Base-by-base conservation (phyloP, 1,139 yeast species). In the Wickerhamomyces sp. region DNA sequence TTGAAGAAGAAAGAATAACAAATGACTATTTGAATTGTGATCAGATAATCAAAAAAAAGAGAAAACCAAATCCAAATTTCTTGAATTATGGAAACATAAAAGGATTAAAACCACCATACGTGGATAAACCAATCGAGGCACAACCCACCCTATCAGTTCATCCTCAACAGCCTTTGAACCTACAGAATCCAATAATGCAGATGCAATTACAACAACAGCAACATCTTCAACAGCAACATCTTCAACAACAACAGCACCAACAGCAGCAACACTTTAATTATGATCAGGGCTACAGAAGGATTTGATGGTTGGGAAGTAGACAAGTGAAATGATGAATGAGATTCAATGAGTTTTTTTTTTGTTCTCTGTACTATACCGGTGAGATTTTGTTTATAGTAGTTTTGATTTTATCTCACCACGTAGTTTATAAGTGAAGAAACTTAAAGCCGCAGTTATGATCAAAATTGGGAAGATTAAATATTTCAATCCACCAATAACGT, bases 41-140 rank as follows among this genome's bases (percentile, higher is more conserved):
- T 32, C 64, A 60, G 39, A 48, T 54, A 7, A 48, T 52, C 17
- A 59, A 57, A 0, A 60, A 60, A 9, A 62, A 58, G 41, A 58
- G 68, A 38, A 54, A 51, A 28, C 70, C 75, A 2, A 70, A 69
- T 47, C 66, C 74, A 7, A 72, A 72, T 44, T 59, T 63, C 31
- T 31, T 65, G n/a, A 69, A 67, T 1, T 55, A 64, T 42, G 57
- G 67, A 2, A 69, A 68, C 40, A 62, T 70, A 9, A 54, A 57
- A 30, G 61, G 63, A 4, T 55, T 59, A 25, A 64, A 58, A 42
- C 71, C 75, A 10, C 66, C 71, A 4, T 70, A 66, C 46, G 28
- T 36, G 3, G 51, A 46, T 18, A 46, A 33, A 32, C 49, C 48
- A 18, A 21, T 23, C n/a, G n/a, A n/a, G n/a, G n/a, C n/a, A n/a